Conservation (phyloP, 306 rosid species). For the Sphenostylis stenocarpa region DNA sequence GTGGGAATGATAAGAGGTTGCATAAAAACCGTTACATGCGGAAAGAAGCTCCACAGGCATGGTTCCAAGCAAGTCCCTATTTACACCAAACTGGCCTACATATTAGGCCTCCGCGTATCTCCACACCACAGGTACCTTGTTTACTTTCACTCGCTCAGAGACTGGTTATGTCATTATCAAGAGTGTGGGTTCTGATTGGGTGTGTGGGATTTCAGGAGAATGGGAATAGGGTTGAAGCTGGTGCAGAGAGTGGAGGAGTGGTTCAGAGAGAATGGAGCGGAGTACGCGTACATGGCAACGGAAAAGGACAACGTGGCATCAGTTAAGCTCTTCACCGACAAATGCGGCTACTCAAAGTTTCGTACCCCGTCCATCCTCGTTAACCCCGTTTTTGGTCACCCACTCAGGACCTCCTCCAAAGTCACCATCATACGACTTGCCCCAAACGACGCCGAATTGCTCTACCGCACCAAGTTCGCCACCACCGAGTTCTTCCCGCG, state of each 20-base stretch:
- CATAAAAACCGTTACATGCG: slow-evolving; percentile 94
- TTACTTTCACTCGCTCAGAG: not conserved
- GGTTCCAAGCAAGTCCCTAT: slow-evolving; percentile 46
- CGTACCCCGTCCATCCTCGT: slow-evolving; percentile 82
- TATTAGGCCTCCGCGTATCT: slow-evolving; percentile 88
- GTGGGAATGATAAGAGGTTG: slow-evolving; percentile 93
- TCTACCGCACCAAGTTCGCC: slow-evolving; percentile 74
- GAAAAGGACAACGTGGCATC: slow-evolving; percentile 87
- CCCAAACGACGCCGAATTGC: slow-evolving; percentile 63
- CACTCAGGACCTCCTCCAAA: slow-evolving; percentile 22
- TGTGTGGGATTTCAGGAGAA: slow-evolving; percentile 56
- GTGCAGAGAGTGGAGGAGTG: slow-evolving; percentile 70
- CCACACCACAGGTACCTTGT: slow-evolving; percentile 67
- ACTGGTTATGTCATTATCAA: not conserved
- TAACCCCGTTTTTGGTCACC: slow-evolving; percentile 84
- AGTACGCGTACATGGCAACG: slow-evolving; percentile 89
- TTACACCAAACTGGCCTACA: slow-evolving; percentile 73
- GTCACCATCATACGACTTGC: slow-evolving; percentile 47
- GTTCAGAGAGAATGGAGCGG: slow-evolving; percentile 81
- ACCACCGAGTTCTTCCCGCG: slow-evolving; percentile 96
- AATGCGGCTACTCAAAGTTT: slow-evolving; percentile 89
- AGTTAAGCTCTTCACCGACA: slow-evolving; percentile 72
- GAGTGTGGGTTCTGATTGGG: not conserved
- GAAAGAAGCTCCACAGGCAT: slow-evolving; percentile 55
- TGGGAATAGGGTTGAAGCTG: slow-evolving; percentile 80